These are phyloP conservation scores for Histomonas meleagridis DNA, from an alignment of 208 protist species.

Conservation along the genomic window DNA sequence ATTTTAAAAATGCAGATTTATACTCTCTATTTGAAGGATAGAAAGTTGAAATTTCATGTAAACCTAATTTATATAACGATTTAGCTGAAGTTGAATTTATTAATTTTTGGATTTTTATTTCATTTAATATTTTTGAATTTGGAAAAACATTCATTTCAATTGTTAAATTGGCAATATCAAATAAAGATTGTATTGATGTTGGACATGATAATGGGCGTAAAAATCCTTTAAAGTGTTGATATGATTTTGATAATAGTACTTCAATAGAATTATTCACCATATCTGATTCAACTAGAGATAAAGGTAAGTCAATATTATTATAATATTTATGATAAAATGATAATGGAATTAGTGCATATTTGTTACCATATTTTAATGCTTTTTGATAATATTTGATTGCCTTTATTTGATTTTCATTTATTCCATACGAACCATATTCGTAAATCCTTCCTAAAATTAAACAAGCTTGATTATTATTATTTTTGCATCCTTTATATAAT, in stretches of 20 bases:
- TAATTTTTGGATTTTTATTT: background rate
- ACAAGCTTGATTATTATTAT: background rate
- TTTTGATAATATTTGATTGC: background rate
- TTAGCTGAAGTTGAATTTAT: background rate
- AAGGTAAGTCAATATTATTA: background rate
- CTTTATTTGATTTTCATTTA: background rate
- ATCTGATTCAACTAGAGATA: background rate
- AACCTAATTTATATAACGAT: background rate
- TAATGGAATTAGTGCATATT: background rate
- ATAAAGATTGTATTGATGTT: background rate
- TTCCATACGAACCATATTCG: background rate
- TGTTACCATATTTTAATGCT: background rate
- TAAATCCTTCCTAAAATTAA: background rate
- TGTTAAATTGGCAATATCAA: background rate
- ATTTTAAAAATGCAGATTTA: background rate
- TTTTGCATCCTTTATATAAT: background rate
- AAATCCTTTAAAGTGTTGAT: background rate
- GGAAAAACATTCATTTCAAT: background rate
- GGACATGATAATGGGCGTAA: background rate
- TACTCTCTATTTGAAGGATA: background rate
- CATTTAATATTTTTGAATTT: background rate
- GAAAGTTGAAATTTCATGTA: background rate
- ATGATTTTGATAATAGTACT: background rate
- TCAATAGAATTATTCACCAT: background rate
- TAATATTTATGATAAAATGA: slow-evolving; percentile 23